Evolutionary conservation across 2,329 filamentous ascomycete genomes (phyloP), one percentile per base, ranked within the genome.

Genomic region (Penicillium verrucosum): DNA sequence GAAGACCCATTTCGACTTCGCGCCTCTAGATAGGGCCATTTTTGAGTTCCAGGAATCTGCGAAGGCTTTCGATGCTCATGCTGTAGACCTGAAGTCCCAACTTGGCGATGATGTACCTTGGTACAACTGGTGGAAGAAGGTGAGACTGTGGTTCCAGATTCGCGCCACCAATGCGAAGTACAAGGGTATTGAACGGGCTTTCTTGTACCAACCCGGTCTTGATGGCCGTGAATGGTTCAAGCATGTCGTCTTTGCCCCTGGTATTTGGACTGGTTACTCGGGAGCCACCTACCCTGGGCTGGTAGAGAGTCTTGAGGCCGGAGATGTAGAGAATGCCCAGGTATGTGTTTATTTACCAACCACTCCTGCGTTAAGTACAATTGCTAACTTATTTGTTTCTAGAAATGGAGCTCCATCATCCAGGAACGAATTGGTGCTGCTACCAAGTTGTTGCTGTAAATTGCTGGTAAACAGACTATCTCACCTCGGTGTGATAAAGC

Each of bases 171-270:
- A 97, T 73, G 80, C 79, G 32, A 89, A 89, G 71, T 96, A 96
- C 79, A 96, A 96, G 81, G 79, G 80, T 9, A 77, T 97, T 0
- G 93, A 97, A 73, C 81, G 92, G 16, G 80, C 86, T 49, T 96
- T 97, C 73, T 67, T 97, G 60, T 88, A 90, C 66, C 76, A 84
- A 5, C 80, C 82, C 3, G 93, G 93, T 0, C 76, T 97, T 21
- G 92, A 96, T 70, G 85, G 85, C 1, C 80, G 93, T 58, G 78
- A 79, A 25, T 97, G 92, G 92, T 97, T 93, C 78, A 97, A 97
- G 78, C 93, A 97, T 68, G 88, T 96, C 2, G 89, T 97, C 1
- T 97, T 95, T 74, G 92, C 92, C 1, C 92, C 92, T 0, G 92
- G 92, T 0, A 73, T 93, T 46, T 96, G 92, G 91, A 96, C 91